These are phyloP conservation scores for Colletotrichum paranaense DNA, from an alignment of 2,329 filamentous ascomycete species.

Conservation along the genomic window DNA sequence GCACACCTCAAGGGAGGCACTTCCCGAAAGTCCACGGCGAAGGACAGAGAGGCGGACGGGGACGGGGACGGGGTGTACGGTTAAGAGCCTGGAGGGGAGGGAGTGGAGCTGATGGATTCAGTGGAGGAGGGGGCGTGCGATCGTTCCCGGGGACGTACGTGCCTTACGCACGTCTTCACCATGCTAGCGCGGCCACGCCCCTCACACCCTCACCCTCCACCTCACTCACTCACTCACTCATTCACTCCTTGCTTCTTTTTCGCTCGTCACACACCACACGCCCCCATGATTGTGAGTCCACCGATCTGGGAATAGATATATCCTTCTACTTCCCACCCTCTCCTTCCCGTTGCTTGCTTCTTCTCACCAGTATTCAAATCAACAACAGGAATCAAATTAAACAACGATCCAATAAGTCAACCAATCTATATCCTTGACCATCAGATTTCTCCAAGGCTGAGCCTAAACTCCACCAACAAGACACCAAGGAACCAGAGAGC, in stretches of 20 bases:
- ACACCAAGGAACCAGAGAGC: constrained; percentile 22
- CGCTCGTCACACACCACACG: constrained; percentile 1
- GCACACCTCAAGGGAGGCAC: background rate
- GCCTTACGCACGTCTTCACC: constrained; percentile 4
- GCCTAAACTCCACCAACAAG: background rate
- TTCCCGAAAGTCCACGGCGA: background rate
- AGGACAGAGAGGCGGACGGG: background rate
- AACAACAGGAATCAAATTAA: background rate
- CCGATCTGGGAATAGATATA: constrained; percentile 29
- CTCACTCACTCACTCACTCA: background rate
- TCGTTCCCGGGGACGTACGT: background rate
- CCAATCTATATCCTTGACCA: background rate
- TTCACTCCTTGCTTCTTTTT: background rate
- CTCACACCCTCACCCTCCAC: too few relatives aligned
- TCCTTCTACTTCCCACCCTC: constrained; percentile 21
- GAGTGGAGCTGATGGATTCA: background rate
- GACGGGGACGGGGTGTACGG: background rate
- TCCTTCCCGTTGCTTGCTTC: background rate
- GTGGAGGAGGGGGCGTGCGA: background rate
- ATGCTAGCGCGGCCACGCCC: background rate
- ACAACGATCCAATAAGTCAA: background rate
- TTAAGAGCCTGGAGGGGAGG: too few relatives aligned
- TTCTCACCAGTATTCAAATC: background rate
- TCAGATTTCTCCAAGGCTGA: background rate
- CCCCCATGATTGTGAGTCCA: background rate